Conservation (phyloP, 768 basidiomycete species). For the Mycena vitilis region DNA sequence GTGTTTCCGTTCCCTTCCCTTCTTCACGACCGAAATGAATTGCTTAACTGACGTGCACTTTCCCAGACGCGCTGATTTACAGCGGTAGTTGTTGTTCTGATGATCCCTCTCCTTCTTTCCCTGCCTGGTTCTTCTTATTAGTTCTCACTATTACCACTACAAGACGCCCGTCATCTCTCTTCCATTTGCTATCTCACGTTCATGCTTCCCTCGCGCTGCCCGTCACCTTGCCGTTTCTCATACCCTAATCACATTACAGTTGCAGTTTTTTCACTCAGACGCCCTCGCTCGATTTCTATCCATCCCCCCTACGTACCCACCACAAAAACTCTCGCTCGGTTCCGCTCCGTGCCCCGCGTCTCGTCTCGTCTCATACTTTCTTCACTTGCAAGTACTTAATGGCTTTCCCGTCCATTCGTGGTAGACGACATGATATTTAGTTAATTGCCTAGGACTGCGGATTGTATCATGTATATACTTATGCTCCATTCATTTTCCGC, state of each 20-base stretch:
- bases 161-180: neutral
- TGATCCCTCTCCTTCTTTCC: neutral
- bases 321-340: no score
- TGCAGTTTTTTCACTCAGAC: neutral
- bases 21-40: neutral
- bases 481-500: no score
- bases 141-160: slow-evolving; percentile 6
- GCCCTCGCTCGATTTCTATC: no score
- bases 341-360: no score
- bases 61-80: slow-evolving; percentile 59
- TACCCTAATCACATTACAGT: slow-evolving; percentile 14
- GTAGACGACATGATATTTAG: no score
- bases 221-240: neutral
- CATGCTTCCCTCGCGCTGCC: slow-evolving; percentile 5
- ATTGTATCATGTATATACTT: no score
- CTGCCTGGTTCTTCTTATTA: slow-evolving; percentile 4
- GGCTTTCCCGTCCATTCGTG: no score
- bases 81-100: slow-evolving; percentile 40
- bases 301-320: no score
- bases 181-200: neutral
- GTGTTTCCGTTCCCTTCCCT: slow-evolving; percentile 48
- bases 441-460: no score
- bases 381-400: no score
- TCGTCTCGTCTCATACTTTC: no score
- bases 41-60: neutral